phyloP scores from a whole-genome alignment of 1,139 yeast genomes.

The Magnusiomyces sp. region DNA sequence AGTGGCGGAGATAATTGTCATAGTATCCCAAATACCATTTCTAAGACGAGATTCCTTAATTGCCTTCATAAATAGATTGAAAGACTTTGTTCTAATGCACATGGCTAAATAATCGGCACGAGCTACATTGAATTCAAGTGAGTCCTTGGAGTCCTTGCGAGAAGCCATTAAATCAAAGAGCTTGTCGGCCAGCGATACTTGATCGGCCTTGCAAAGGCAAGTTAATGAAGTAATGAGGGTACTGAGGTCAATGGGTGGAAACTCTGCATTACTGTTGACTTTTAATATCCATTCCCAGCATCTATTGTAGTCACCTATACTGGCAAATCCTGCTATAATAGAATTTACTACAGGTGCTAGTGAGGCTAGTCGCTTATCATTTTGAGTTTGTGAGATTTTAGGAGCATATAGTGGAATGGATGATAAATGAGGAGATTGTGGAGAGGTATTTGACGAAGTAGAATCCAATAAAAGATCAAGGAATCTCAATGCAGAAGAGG shows the following conservation, averaged over 20 bases:
- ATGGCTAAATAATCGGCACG: constrained; percentile 21
- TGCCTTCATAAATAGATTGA: constrained; percentile 23
- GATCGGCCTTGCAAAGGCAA: constrained; percentile 19
- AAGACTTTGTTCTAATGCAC: constrained; percentile 18
- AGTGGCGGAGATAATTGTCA: constrained; percentile 24
- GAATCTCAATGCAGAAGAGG: constrained; percentile 25
- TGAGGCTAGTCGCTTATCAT: constrained; percentile 4
- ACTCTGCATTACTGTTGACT: constrained; percentile 20
- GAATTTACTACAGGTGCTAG: constrained; percentile 15
- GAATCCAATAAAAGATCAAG: constrained; percentile 19
- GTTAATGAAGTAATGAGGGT: constrained; percentile 20
- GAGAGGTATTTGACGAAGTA: constrained; percentile 3
- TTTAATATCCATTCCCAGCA: constrained; percentile 32
- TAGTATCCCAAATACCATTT: constrained; percentile 29
- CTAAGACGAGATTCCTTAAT: constrained; percentile 28
- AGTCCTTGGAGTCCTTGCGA: constrained; percentile 13
- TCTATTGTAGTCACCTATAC: constrained; percentile 23
- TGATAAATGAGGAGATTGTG: too few species aligned
- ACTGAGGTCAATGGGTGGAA: constrained; percentile 17
- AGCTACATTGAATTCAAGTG: constrained; percentile 16
- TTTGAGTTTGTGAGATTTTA: too few species aligned
- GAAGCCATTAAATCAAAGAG: constrained; percentile 26
- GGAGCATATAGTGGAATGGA: too few species aligned
- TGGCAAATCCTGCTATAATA: constrained; percentile 27
- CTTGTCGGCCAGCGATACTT: constrained; percentile 18